Base-by-base conservation (phyloP, 176 grass and related monocot genomes). In the Zea mays region DNA sequence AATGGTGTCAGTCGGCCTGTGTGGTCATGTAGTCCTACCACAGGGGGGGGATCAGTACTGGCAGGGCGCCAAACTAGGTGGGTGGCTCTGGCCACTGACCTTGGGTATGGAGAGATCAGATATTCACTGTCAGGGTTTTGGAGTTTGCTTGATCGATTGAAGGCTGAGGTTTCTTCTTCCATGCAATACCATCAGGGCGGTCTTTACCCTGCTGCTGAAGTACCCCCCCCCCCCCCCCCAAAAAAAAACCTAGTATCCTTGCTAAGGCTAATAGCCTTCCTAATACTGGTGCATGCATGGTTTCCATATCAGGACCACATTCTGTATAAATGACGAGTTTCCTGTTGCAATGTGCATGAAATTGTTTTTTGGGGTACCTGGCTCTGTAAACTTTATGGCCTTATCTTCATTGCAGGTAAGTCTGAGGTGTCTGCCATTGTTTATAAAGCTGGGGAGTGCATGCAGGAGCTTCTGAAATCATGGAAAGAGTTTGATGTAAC, bases 391-490 rank as follows among this genome's bases (percentile, higher is more conserved):
- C 1, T 51, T 9, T 9, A 52, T 69, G 19, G 38, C 54, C 43
- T 56, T 71, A 38, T 56, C 40, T 72, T 74, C 65, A 69, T 82
- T 83, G 65, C 72, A 97, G 94, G 66, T 73, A 97, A 88, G 48
- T 66, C 84, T 77, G 94, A 93, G 77, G 83, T 73, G 65, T 90
- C 94, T 85, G 81, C 88, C 52, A 89, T 93, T 83, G 82, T 88
- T 63, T 97, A 97, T 83, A 97, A 97, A 84, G 84, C 91, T 65
- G 95, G 95, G 41, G 95, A 97, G 79, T 97, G 95, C 67, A 88
- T 97, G 89, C 87, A 97, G 86, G 91, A 97, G 72, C 85, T 97
- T 68, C 79, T 94, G 40, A 92, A 94, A 85, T 92, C 94, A 63
- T 97, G 89, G 94, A 82, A 88, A 78, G 94, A 92, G 66, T 92